Conservation (phyloP, 2,329 filamentous ascomycete genomes). For the Chrysosporium keratinophilum region DNA sequence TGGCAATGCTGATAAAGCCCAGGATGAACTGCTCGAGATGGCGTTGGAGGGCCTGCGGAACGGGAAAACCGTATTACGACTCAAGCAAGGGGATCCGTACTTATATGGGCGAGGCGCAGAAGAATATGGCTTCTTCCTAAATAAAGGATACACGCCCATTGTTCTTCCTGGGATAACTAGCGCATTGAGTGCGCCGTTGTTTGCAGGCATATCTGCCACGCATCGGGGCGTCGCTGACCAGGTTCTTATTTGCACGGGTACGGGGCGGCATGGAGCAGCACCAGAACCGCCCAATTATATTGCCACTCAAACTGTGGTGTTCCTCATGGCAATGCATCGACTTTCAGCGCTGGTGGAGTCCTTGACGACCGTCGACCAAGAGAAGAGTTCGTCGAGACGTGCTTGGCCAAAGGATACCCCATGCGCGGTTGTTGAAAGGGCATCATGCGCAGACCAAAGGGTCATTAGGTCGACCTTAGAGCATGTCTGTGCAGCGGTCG, state of each 20-base stretch:
- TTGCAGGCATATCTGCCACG: slow-evolving; percentile 77
- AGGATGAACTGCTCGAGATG: slow-evolving; percentile 74
- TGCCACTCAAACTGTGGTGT: slow-evolving; percentile 69
- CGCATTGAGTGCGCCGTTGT: slow-evolving; percentile 75
- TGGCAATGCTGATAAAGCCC: slow-evolving; percentile 86
- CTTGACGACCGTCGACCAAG: slow-evolving; percentile 41
- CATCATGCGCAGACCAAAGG: slow-evolving; percentile 86
- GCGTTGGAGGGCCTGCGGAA: slow-evolving; percentile 58
- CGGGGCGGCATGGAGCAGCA: slow-evolving; percentile 75
- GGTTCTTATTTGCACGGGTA: slow-evolving; percentile 91
- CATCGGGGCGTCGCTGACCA: slow-evolving; percentile 86
- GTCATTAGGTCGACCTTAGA: slow-evolving; percentile 80
- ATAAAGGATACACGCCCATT: slow-evolving; percentile 55
- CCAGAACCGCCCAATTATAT: slow-evolving; percentile 75
- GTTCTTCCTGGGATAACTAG: slow-evolving; percentile 88
- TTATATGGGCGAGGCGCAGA: slow-evolving; percentile 92
- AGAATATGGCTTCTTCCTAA: slow-evolving; percentile 74
- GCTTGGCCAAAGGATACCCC: slow-evolving; percentile 67
- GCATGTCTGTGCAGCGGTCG: slow-evolving; percentile 69
- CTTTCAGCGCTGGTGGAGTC: slow-evolving; percentile 63
- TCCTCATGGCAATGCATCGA: slow-evolving; percentile 89
- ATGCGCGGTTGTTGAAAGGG: slow-evolving; percentile 85
- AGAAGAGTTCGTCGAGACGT: slow-evolving; percentile 22
- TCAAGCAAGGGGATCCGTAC: slow-evolving; percentile 96
- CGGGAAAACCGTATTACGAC: slow-evolving; percentile 71